A percentile compares a stretch with the other conserved stretches of the same genome.
Conservation (phyloP, 2,329 filamentous ascomycete genomes). For the Teratosphaeria pseudoeucalypti region DNA sequence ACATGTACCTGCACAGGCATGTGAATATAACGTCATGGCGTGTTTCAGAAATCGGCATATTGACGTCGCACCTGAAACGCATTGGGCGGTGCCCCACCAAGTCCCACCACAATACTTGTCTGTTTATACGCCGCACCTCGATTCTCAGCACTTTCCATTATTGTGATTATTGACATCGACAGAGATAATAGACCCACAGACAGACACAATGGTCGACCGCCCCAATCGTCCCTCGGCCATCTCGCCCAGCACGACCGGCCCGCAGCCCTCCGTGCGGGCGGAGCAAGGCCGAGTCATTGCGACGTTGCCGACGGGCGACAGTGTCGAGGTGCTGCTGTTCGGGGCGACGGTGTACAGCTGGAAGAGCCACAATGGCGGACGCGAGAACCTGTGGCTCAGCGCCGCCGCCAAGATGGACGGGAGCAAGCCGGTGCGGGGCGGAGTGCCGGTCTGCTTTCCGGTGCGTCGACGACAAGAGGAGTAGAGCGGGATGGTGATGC, state of each 20-base stretch:
- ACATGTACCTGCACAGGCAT: neutral
- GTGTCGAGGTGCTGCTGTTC: slow-evolving; percentile 73
- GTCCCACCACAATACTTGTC: neutral
- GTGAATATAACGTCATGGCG: neutral
- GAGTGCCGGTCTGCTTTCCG: slow-evolving; percentile 86
- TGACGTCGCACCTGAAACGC: neutral
- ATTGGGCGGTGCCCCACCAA: neutral
- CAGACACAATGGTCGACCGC: slow-evolving; percentile 52
- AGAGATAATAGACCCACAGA: neutral
- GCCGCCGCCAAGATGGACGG: slow-evolving; percentile 63
- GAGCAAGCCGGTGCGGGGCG: slow-evolving; percentile 78
- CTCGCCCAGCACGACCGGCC: slow-evolving; percentile 52
- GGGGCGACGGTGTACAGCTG: slow-evolving; percentile 89
- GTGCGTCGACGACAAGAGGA: slow-evolving; percentile 42
- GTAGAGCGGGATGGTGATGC: neutral
- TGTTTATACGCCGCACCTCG: neutral
- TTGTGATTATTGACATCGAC: neutral
- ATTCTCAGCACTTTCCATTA: neutral
- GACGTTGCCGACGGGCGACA: slow-evolving; percentile 74
- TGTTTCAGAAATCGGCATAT: neutral
- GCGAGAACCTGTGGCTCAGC: slow-evolving; percentile 28
- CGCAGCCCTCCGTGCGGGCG: slow-evolving; percentile 67
- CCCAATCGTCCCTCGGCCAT: slow-evolving; percentile 71
- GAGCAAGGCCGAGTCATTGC: slow-evolving; percentile 66
- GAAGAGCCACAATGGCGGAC: slow-evolving; percentile 56